Evolutionary conservation across 345 rosid species (phyloP).

Genomic region (Syzygium grande): DNA sequence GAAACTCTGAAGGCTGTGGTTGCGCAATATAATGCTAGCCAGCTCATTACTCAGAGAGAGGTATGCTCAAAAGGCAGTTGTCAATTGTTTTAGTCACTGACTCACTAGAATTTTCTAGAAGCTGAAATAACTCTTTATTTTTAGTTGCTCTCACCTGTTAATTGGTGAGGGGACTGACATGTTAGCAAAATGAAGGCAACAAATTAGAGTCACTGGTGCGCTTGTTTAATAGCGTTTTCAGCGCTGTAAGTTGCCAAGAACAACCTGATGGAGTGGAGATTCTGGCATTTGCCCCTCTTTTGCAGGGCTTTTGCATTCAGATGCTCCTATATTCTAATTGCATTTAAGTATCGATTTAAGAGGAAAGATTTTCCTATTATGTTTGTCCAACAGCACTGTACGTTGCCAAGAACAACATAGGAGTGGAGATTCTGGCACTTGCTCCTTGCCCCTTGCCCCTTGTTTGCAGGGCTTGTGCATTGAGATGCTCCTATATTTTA

Average conservation of each 20-base stretch:
- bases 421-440: not conserved
- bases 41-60: constrained; percentile 95
- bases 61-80: constrained; percentile 13
- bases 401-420: not conserved
- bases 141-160: not conserved
- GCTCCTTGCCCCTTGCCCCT: not conserved
- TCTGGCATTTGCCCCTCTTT: not conserved
- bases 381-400: not conserved
- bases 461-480: not conserved
- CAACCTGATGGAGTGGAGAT: not conserved
- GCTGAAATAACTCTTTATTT: not conserved
- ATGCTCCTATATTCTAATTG: not conserved
- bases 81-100: not conserved
- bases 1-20: constrained; percentile 93
- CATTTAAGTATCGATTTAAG: not conserved
- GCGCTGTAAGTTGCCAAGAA: not conserved
- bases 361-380: not conserved
- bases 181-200: not conserved
- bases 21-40: constrained; percentile 95
- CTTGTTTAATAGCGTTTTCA: not conserved
- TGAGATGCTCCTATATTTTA: not conserved
- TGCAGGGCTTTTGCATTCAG: not conserved
- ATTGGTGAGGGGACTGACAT: not conserved
- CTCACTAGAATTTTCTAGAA: not conserved
- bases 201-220: not conserved